These are phyloP conservation scores for Pulveroboletus sp. DNA, from an alignment of 768 basidiomycete genomes.

Conservation along the genomic window DNA sequence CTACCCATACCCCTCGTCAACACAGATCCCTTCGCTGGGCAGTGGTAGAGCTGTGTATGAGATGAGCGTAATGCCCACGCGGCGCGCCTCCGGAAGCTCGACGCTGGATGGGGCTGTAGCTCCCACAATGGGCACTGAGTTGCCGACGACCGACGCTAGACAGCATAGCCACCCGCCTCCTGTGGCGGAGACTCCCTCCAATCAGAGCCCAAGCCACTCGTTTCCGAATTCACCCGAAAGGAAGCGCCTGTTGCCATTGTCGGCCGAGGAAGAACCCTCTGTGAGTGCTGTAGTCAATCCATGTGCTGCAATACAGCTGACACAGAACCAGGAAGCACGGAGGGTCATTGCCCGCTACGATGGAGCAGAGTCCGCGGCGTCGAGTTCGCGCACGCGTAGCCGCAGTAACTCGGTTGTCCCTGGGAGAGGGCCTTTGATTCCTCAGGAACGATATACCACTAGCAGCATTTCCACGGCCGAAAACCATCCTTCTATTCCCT, in stretches of 20 bases:
- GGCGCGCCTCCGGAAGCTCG: background rate
- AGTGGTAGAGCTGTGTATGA: background rate
- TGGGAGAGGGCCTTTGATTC: conserved; percentile 21
- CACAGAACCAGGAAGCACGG: conserved; percentile 14
- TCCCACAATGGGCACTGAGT: conserved; percentile 8
- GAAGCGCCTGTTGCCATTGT: conserved; percentile 10
- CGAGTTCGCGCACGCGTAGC: conserved; percentile 1
- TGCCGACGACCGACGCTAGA: background rate
- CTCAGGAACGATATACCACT: conserved; percentile 23
- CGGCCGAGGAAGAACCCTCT: conserved; percentile 8
- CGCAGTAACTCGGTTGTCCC: background rate
- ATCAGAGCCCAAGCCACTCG: conserved; percentile 11
- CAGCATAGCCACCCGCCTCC: conserved; percentile 20
- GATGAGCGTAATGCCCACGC: background rate
- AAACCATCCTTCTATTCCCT: conserved; percentile 55
- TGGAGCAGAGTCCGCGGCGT: conserved; percentile 2
- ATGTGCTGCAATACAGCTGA: conserved; percentile 15
- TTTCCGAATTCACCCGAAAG: conserved; percentile 19
- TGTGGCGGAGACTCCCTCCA: conserved; percentile 15
- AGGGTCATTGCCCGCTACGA: conserved; percentile 17
- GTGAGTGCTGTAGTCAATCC: conserved; percentile 12
- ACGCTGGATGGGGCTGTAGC: background rate
- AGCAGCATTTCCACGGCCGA: conserved; percentile 6
- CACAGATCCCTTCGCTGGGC: background rate
- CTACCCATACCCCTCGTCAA: background rate